Evolutionary conservation across 176 grass and related monocot genomes (phyloP), one percentile per base, ranked within the genome.

Genomic region (Miscanthus lutarioriparius): DNA sequence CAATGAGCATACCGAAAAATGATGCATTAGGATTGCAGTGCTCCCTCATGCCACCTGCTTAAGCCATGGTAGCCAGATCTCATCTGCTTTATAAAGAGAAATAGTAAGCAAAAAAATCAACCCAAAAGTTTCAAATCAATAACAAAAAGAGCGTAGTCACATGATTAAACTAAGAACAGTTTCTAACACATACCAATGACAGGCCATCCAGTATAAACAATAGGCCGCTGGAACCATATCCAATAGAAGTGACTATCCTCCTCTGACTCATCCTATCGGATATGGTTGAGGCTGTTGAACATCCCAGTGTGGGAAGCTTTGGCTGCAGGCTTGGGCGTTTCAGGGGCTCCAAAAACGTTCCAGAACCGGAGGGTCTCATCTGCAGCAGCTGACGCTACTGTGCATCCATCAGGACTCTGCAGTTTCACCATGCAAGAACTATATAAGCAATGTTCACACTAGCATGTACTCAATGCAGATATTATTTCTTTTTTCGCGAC

Each of bases 341-440:
- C 87, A 67, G 87, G 89, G 78, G 80, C 53, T 38, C 87, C 92
- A 75, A 94, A 94, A 23, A 94, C 84, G 16, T 94, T 91, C 92
- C 92, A 94, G 64, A 94, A 94, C 33, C 87, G 87, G 3, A 94
- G 77, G 28, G 89, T 91, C 79, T 94, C 92, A 27, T 94, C 92
- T 7, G 86, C 92, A 68, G 92, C 83, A 75, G 89, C 92, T 74
- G 92, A 94, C 61, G 87, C 92, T 14, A 91, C 92, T 1, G 84
- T 91, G 87, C 87, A 87, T 51, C 92, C 89, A 82, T 94, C 89
- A 59, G 92, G 92, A 6, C 89, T 94, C 92, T 94, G 84, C 81
- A 79, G 6, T 82, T 82, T 64, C 64, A 70, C 36, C 44, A 77
- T 33, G 43, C 8, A 84, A 73, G 14, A 81, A 84, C 2, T 10